These are phyloP conservation scores for Fermentozyma sake DNA, from an alignment of 1,139 yeast species.

Conservation along the genomic window DNA sequence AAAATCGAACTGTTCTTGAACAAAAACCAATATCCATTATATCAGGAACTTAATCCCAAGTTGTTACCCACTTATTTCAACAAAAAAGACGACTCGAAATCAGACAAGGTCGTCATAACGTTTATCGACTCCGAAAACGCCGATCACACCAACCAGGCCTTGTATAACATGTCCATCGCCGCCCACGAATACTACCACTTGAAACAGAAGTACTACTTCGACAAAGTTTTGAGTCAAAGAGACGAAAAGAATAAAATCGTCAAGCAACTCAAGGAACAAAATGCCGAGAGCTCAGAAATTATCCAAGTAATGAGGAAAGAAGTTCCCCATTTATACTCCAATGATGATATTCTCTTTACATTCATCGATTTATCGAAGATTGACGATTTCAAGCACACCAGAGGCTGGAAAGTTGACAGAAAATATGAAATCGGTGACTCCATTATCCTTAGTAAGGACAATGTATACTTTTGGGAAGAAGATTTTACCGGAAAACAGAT, in stretches of 20 bases:
- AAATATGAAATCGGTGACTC: slow-evolving; percentile 42
- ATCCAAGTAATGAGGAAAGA: slow-evolving; percentile 46
- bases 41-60: slow-evolving; percentile 46
- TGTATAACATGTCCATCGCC: slow-evolving; percentile 42
- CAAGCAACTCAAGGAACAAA: slow-evolving; percentile 35
- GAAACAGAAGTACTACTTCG: slow-evolving; percentile 42
- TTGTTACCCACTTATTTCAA: slow-evolving; percentile 34
- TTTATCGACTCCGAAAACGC: slow-evolving; percentile 46
- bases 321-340: slow-evolving; percentile 42
- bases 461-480: slow-evolving; percentile 28
- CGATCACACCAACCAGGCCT: slow-evolving; percentile 27
- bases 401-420: slow-evolving; percentile 40
- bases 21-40: slow-evolving; percentile 44
- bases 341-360: slow-evolving; percentile 44
- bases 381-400: slow-evolving; percentile 22
- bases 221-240: slow-evolving; percentile 35
- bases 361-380: slow-evolving; percentile 48
- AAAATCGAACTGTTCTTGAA: slow-evolving; percentile 47
- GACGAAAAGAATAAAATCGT: slow-evolving; percentile 39
- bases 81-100: slow-evolving; percentile 15
- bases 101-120: slow-evolving; percentile 50
- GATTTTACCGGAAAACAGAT: slow-evolving; percentile 25
- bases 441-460: slow-evolving; percentile 29
- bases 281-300: slow-evolving; percentile 38
- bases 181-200: slow-evolving; percentile 51